Conservation (phyloP, 164 flowering plant genomes). For the Liriodendron chinense region DNA sequence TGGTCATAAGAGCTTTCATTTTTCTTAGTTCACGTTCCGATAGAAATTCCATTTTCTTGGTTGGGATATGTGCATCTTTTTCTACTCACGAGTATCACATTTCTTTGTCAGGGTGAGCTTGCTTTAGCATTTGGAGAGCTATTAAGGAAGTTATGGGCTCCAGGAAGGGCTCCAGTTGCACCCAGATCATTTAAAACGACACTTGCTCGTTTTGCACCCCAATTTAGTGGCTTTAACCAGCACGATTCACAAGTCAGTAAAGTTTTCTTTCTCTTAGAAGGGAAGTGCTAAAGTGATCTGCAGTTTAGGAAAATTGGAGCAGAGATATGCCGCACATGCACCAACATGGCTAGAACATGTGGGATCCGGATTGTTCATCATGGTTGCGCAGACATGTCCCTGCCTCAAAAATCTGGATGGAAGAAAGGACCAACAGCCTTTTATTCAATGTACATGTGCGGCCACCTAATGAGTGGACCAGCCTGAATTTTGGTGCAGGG, state of each 20-base stretch:
- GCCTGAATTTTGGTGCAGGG: too few relatives aligned
- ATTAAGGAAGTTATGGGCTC: slow-evolving; percentile 77
- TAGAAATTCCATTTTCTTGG: slow-evolving; percentile 10
- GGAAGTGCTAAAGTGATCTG: too few relatives aligned
- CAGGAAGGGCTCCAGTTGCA: slow-evolving; percentile 65
- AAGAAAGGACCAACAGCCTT: too few relatives aligned
- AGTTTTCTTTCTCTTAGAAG: slow-evolving; percentile 5
- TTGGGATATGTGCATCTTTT: slow-evolving; percentile 9
- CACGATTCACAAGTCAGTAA: slow-evolving; percentile 92
- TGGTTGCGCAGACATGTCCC: not conserved
- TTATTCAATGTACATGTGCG: too few relatives aligned
- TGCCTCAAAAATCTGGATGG: not conserved
- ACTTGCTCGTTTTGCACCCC: slow-evolving; percentile 84
- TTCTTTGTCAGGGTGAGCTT: slow-evolving; percentile 70
- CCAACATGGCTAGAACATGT: too few relatives aligned
- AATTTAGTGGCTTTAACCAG: slow-evolving; percentile 86
- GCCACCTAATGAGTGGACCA: too few relatives aligned
- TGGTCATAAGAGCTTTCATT: too few relatives aligned
- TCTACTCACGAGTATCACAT: slow-evolving; percentile 3
- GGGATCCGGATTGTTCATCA: too few relatives aligned
- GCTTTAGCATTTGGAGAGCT: slow-evolving; percentile 93
- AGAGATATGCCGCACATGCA: too few relatives aligned
- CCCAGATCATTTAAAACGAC: slow-evolving; percentile 75
- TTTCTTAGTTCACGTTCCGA: not conserved
- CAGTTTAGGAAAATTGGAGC: too few relatives aligned